Base-by-base conservation (phyloP, 768 basidiomycete species). In the Hemileccinum impolitum region DNA sequence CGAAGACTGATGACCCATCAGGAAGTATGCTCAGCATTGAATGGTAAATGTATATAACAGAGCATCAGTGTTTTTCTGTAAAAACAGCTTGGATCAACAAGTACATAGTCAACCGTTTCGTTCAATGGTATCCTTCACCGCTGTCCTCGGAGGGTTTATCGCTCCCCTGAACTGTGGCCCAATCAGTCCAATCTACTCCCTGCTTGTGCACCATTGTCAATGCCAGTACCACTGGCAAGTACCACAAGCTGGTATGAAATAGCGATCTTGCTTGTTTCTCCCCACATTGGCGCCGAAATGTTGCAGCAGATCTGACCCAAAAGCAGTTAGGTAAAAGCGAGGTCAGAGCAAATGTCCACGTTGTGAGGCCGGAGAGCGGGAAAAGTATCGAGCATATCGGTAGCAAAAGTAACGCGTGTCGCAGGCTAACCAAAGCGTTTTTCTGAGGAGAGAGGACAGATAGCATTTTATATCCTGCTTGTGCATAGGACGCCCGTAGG, bases 131-230 rank as follows among this genome's bases (percentile, higher is more conserved):
- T n/a, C 5, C 42, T 28, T 52, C 38, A 17, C 15, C 14, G 12
- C 19, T 40, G 13, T 15, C 30, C 18, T 50, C 18, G 11, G n/a
- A 11, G n/a, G 0, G 31, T 8, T 10, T 12, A 26, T 40, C 40
- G 3, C 6, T 23, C 18, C 13, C 37, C 18, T 48, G 51, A 10
- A 15, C 19, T 14, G 39, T 23, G 3, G 43, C 26, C 84, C 84
- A 87, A 39, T 78, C 70, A 21, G 74, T 57, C 90, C 90, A 93
- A 55, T 87, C 83, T 57, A 88, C 73, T 1, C 88, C 87, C 59
- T 85, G 82, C 72, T 97, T 97, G 69, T 95, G 93, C 47, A 88
- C 73, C 90, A 99, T 93, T 89, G 94, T 93, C 56, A 98, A 72
- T 3, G 84, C 92, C 53, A 98, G 74, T 6, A 97, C 73, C 6